phyloP scores from a whole-genome alignment of 2,329 filamentous ascomycete genomes.

The Claviceps spartinae region DNA sequence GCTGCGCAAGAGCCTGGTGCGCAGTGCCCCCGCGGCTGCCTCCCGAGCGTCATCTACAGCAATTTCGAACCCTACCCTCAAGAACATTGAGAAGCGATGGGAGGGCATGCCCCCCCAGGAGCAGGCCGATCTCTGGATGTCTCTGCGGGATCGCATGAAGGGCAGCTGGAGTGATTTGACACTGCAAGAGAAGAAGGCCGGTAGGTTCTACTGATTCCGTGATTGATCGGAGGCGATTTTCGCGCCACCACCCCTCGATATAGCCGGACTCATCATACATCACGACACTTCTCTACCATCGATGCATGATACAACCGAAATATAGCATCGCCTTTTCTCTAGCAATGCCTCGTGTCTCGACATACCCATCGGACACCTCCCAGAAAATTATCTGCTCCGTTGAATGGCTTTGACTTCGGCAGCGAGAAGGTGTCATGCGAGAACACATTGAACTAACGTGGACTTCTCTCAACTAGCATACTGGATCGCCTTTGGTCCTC shows the following conservation, averaged over 20 bases:
- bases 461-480: constrained; percentile 53
- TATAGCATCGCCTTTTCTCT: not conserved
- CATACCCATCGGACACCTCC: not conserved
- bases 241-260: constrained; percentile 22
- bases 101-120: constrained; percentile 95
- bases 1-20: constrained; percentile 35
- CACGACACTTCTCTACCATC: constrained; percentile 5
- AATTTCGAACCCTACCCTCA: constrained; percentile 93
- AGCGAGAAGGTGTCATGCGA: not conserved
- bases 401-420: not conserved
- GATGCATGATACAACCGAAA: not conserved
- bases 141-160: constrained; percentile 97
- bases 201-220: constrained; percentile 40
- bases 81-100: constrained; percentile 99
- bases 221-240: constrained; percentile 3
- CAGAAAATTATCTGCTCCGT: not conserved
- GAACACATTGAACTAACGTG: constrained; percentile 18
- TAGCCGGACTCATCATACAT: constrained; percentile 13
- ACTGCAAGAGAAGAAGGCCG: constrained; percentile 95
- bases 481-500: constrained; percentile 96
- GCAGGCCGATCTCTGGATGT: constrained; percentile 99
- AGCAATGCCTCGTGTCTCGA: not conserved
- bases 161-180: constrained; percentile 92
- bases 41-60: constrained; percentile 55
- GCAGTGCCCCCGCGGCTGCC: constrained; percentile 30